These are phyloP conservation scores for Pseudogymnoascus sp. DNA, from an alignment of 2,329 filamentous ascomycete genomes.

Conservation along the genomic window DNA sequence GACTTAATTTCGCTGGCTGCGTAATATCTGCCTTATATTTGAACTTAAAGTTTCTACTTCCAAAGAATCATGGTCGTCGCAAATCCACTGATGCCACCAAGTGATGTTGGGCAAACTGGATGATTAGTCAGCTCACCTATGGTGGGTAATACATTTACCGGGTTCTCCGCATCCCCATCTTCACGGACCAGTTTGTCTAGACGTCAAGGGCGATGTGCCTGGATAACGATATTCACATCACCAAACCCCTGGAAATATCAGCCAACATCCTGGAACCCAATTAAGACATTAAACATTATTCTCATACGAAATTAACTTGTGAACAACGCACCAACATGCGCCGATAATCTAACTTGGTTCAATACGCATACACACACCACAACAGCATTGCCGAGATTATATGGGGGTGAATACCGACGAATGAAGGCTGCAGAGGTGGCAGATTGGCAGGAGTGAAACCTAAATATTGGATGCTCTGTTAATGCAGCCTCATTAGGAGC, in stretches of 20 bases:
- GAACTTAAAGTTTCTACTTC: neutral
- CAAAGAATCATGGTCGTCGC: neutral
- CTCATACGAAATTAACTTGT: neutral
- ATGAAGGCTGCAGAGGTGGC: neutral
- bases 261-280: neutral
- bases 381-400: neutral
- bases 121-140: neutral
- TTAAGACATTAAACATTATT: neutral
- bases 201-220: neutral
- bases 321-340: neutral
- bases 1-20: neutral
- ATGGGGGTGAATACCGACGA: neutral
- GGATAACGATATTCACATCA: constrained; percentile 3
- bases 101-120: neutral
- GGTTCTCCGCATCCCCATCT: neutral
- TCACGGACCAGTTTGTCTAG: neutral
- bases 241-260: neutral
- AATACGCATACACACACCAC: neutral
- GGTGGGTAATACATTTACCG: constrained; percentile 4
- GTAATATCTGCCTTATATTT: neutral
- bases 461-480: neutral
- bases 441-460: neutral
- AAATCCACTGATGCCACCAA: neutral
- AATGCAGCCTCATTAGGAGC: neutral
- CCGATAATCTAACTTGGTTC: neutral